A percentile compares a stretch with the other conserved stretches of the same genome.
phyloP scores from a whole-genome alignment of 2,329 filamentous ascomycete species.

The Stagonosporopsis tanaceti region DNA sequence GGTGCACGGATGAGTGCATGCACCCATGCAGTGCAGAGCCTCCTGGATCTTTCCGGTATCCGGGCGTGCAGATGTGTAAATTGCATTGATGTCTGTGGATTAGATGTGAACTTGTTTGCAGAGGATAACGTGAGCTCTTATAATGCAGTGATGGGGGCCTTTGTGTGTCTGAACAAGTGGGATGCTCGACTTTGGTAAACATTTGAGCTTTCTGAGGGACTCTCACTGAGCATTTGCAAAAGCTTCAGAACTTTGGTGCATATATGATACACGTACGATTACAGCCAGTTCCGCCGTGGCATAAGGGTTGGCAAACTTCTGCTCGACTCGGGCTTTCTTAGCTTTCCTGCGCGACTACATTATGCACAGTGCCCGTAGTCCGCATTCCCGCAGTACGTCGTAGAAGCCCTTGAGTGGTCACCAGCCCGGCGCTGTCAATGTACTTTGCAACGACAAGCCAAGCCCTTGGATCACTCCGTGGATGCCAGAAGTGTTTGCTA shows the following conservation, averaged over 20 bases:
- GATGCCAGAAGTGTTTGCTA: neutral
- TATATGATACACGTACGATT: no score
- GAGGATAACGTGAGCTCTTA: neutral
- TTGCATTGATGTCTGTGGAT: neutral
- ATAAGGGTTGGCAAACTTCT: neutral
- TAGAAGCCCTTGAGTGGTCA: neutral
- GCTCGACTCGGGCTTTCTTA: neutral
- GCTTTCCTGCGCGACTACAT: neutral
- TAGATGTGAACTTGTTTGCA: neutral
- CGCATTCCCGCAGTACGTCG: neutral
- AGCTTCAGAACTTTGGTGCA: no score
- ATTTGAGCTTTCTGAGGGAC: no score
- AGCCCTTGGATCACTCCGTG: neutral
- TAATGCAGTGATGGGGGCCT: neutral
- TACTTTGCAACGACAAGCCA: neutral
- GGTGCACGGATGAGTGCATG: neutral
- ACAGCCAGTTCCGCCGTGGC: neutral
- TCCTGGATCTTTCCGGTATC: neutral
- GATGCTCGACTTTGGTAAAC: neutral
- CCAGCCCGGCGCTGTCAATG: neutral
- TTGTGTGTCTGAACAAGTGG: neutral
- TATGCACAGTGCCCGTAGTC: neutral
- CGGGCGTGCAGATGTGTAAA: neutral
- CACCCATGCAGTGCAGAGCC: conserved; percentile 9
- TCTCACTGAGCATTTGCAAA: no score